Evolutionary conservation across 345 rosid species (phyloP), one percentile per base, ranked within the genome.

Genomic region (Moricandia moricandioides): DNA sequence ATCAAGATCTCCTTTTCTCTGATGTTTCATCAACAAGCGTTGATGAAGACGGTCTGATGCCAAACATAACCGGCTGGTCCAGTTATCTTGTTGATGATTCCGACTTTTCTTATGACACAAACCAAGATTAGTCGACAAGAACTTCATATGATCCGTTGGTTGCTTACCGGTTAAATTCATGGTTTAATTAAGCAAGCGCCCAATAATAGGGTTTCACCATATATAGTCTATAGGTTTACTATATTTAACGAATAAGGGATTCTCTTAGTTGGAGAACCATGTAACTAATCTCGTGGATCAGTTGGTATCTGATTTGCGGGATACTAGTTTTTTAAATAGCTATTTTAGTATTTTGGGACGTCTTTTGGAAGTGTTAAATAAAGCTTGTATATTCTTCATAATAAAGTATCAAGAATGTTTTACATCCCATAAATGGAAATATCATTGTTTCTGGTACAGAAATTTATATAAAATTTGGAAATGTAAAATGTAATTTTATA

Each of bases 1-100:
- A 65, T 37, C 67, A 71, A 65, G 56, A 71, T 65, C 35, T 65
- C 3, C 47, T 71, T 26, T 12, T 58, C n/a, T 65, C 76, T 71
- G 72, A 65, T 65, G 62, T 58, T 27, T 71, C 76, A 65, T 77
- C 80, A 77, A 65, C 67, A 65, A 47, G 34, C 76, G 67, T 65
- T 77, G 72, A 77, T 65, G 80, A 47, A 51, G 56, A 64, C 40
- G 57, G 66, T 34, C 58, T 58, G 37, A 63, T 71, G 67, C 17
- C 1, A 8, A 18, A 65, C 62, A 71, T 34, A 47, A 47, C 43
- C 21, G 62, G 62, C 16, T 77, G 80, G 76, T 71, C 80, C 24
- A 58, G 6, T 13, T 65, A 77, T 77, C 72, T 77, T 18, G 26
- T 71, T 65, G 76, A 77, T 17, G 45, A 77, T 45, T 49, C 71